Percentiles rank a stretch among this genome's conserved stretches.
phyloP scores from a whole-genome alignment of 148 eudicot species.

The Gaultheria prostrata region DNA sequence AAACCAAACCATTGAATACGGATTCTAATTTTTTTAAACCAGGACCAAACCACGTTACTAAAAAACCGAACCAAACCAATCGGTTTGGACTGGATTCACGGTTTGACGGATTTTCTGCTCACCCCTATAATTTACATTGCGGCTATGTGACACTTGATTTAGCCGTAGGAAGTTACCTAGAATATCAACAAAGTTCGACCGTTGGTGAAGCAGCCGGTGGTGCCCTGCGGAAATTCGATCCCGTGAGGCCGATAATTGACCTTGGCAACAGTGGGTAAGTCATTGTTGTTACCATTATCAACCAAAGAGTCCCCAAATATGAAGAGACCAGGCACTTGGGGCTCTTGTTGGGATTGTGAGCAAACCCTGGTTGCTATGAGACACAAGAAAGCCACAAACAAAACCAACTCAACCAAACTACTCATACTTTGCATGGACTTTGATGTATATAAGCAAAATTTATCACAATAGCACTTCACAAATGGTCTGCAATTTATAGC shows the following conservation, averaged over 20 bases:
- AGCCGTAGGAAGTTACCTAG: constrained; percentile 31
- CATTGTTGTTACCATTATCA: constrained; percentile 80
- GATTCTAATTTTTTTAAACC: too few relatives aligned
- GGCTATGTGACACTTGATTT: neutral
- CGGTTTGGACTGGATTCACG: too few relatives aligned
- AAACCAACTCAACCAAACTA: neutral
- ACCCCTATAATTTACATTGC: neutral
- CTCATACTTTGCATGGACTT: neutral
- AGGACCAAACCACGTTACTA: too few relatives aligned
- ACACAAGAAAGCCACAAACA: constrained; percentile 15
- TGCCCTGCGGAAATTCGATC: constrained; percentile 61
- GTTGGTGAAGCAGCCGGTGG: constrained; percentile 72
- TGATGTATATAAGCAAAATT: neutral
- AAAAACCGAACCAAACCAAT: too few relatives aligned
- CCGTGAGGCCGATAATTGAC: constrained; percentile 79
- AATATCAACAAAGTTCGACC: constrained; percentile 67
- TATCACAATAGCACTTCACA: neutral
- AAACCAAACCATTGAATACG: too few relatives aligned
- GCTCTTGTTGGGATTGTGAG: constrained; percentile 24
- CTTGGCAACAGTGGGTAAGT: constrained; percentile 55
- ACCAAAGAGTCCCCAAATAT: constrained; percentile 83
- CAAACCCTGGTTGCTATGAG: constrained; percentile 10
- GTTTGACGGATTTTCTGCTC: too few relatives aligned
- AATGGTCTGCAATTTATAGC: neutral
- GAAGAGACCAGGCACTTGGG: constrained; percentile 54